Evolutionary conservation across 2,329 filamentous ascomycete genomes (phyloP).

Genomic region (Spiromastix sp.): DNA sequence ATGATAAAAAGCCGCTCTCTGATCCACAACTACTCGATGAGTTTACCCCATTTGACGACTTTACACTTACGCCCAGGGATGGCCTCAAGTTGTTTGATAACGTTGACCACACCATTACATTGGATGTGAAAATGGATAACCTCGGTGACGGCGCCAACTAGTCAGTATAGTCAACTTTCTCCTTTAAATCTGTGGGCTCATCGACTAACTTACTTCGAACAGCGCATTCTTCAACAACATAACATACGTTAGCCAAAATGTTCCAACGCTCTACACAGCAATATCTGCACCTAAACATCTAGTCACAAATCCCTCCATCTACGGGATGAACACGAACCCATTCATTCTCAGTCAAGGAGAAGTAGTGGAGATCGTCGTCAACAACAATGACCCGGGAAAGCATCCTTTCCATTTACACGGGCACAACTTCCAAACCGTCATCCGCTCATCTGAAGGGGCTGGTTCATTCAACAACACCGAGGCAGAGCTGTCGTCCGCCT

Average conservation of each 20-base stretch:
- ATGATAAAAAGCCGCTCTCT: slow-evolving; percentile 6
- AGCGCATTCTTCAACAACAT: no score
- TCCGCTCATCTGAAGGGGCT: slow-evolving; percentile 6
- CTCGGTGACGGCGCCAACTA: slow-evolving; percentile 10
- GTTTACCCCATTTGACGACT: slow-evolving; percentile 7
- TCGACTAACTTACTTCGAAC: no score
- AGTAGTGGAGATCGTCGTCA: no score
- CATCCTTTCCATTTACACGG: slow-evolving; percentile 47
- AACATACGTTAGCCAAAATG: no score
- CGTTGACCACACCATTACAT: slow-evolving; percentile 7
- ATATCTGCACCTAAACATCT: no score
- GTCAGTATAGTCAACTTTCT: slow-evolving; percentile 4
- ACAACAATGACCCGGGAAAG: no score
- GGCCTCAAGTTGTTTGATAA: slow-evolving; percentile 8
- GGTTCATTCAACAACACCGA: slow-evolving; percentile 25
- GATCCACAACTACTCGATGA: slow-evolving; percentile 3
- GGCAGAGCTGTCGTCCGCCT: slow-evolving; percentile 25
- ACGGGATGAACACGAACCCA: no score
- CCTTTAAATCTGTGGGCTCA: neutral
- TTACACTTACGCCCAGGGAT: slow-evolving; percentile 32
- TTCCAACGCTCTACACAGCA: no score
- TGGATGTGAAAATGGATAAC: slow-evolving; percentile 48
- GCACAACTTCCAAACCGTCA: slow-evolving; percentile 7
- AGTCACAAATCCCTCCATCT: no score
- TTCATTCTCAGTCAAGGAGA: no score